These are phyloP conservation scores for Hypoxylon trugodes DNA, from an alignment of 495 filamentous ascomycete species.

Conservation along the genomic window DNA sequence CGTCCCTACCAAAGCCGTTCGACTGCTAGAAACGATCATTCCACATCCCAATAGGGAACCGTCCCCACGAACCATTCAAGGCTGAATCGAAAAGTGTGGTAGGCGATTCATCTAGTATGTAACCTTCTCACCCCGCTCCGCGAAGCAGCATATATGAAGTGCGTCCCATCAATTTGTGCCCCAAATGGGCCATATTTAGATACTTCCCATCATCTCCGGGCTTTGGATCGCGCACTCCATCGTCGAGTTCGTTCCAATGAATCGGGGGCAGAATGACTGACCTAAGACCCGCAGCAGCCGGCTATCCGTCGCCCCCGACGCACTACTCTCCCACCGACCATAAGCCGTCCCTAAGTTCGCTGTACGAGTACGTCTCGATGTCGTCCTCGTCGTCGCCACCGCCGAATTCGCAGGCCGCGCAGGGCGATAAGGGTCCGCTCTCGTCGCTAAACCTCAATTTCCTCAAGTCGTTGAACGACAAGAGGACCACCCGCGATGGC, in stretches of 20 bases:
- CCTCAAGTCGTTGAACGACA: conserved; percentile 67
- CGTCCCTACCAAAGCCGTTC: conserved; percentile 9
- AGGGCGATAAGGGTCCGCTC: conserved; percentile 61
- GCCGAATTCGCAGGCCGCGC: conserved; percentile 41
- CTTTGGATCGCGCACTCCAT: conserved; percentile 20
- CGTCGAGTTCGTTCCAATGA: conserved; percentile 18
- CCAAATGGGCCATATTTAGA: conserved; percentile 26
- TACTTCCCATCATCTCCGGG: conserved; percentile 20
- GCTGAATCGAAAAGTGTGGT: conserved; percentile 32
- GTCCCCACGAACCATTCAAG: conserved; percentile 19
- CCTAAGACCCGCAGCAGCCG: conserved; percentile 42
- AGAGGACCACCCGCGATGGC: conserved; percentile 77
- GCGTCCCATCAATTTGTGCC: conserved; percentile 30
- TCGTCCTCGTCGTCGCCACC: conserved; percentile 53
- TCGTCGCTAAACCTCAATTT: conserved; percentile 63
- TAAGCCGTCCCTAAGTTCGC: conserved; percentile 45
- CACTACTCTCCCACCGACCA: conserved; percentile 47
- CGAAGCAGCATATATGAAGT: conserved; percentile 35
- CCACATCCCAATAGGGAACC: conserved; percentile 12
- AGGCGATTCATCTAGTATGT: conserved; percentile 40
- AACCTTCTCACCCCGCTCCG: conserved; percentile 36
- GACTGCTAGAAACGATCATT: neutral
- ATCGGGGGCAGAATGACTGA: conserved; percentile 44
- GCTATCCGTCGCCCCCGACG: conserved; percentile 53
- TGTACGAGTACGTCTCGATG: conserved; percentile 51